Evolutionary conservation across 768 basidiomycete species (phyloP).

Genomic region (Pulveroboletus ravenelii): DNA sequence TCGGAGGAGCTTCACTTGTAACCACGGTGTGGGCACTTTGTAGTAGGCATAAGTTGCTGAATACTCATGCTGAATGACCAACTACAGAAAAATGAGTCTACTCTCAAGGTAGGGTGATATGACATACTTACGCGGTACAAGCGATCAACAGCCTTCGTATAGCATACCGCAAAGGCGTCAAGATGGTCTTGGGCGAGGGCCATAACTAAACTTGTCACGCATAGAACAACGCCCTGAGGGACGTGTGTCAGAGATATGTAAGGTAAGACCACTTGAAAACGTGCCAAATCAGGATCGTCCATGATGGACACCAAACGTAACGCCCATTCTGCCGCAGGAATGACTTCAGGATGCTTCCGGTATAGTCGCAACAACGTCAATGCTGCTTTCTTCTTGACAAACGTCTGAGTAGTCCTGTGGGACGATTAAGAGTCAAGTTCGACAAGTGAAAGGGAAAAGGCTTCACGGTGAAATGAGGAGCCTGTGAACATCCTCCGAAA

Average conservation of each 20-base stretch:
- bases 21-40: slow-evolving; percentile 95
- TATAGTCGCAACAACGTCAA: slow-evolving; percentile 89
- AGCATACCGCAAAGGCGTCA: slow-evolving; percentile 87
- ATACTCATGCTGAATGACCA: slow-evolving; percentile 90
- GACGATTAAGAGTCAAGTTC: slow-evolving; percentile 11
- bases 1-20: slow-evolving; percentile 92
- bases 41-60: slow-evolving; percentile 91
- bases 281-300: slow-evolving; percentile 86
- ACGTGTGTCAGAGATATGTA: slow-evolving; percentile 2
- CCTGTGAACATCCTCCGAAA: slow-evolving; percentile 91
- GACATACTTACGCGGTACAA: slow-evolving; percentile 60
- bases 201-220: slow-evolving; percentile 90
- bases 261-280: slow-evolving; percentile 9
- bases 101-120: background rate
- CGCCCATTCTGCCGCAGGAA: slow-evolving; percentile 94
- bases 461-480: slow-evolving; percentile 89
- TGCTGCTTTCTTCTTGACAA: slow-evolving; percentile 99
- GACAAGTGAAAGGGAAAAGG: background rate
- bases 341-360: slow-evolving; percentile 91
- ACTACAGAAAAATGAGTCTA: slow-evolving; percentile 38
- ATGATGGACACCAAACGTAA: slow-evolving; percentile 91
- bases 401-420: slow-evolving; percentile 82
- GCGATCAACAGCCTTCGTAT: slow-evolving; percentile 91
- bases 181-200: slow-evolving; percentile 92
- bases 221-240: slow-evolving; percentile 84